Conservation (phyloP, 2,329 filamentous ascomycete genomes). For the Nothopassalora personata region DNA sequence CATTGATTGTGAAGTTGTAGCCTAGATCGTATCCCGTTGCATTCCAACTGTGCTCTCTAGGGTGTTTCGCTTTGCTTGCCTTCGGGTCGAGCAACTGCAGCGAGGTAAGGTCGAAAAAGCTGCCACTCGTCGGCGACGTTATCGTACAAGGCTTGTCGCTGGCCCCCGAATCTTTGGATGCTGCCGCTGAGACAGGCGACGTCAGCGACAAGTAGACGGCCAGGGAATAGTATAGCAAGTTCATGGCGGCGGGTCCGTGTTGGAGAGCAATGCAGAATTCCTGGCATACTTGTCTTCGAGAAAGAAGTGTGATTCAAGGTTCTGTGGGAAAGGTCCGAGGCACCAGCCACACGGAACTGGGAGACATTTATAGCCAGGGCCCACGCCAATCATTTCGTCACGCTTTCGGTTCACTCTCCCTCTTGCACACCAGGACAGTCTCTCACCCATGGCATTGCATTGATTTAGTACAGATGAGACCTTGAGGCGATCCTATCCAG, state of each 20-base stretch:
- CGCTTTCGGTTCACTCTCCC: neutral
- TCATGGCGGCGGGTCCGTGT: constrained; percentile 16
- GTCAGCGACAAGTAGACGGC: constrained; percentile 30
- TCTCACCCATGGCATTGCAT: neutral
- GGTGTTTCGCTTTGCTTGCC: constrained; percentile 45
- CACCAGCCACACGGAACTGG: neutral
- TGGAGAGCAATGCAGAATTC: neutral
- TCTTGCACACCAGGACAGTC: neutral
- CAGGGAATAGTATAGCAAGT: constrained; percentile 33
- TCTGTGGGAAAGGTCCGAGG: neutral
- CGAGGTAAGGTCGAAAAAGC: constrained; percentile 59
- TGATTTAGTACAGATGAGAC: neutral
- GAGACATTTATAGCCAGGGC: neutral
- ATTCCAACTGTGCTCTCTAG: constrained; percentile 56
- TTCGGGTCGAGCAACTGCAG: constrained; percentile 50
- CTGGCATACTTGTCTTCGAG: neutral
- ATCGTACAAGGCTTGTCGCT: constrained; percentile 49
- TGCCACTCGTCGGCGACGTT: constrained; percentile 54
- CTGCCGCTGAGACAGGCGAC: constrained; percentile 30
- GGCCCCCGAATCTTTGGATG: constrained; percentile 26
- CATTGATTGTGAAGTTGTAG: constrained; percentile 77
- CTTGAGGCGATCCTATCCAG: neutral
- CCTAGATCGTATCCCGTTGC: constrained; percentile 71
- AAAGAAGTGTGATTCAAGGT: neutral
- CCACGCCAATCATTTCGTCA: too few species aligned